Conservation (phyloP, 2,329 filamentous ascomycete species). For the Aspergillus puulaauensis region DNA sequence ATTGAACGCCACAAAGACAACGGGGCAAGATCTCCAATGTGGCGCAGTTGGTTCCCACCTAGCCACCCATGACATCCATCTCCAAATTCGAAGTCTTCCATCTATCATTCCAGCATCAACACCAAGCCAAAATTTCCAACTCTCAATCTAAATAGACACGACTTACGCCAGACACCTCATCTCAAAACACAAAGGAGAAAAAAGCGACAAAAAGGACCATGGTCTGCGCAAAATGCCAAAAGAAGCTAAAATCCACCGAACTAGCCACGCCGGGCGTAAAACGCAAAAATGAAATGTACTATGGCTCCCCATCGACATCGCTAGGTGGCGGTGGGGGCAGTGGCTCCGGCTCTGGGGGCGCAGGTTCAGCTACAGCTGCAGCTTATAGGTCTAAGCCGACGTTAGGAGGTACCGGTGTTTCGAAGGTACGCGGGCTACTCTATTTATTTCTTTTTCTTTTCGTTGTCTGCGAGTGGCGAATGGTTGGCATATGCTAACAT, state of each 20-base stretch:
- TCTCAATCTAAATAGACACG: not conserved
- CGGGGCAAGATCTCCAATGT: not conserved
- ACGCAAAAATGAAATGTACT: slow-evolving; percentile 67
- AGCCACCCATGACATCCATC: not conserved
- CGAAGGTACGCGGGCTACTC: slow-evolving; percentile 49
- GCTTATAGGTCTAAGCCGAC: slow-evolving; percentile 44
- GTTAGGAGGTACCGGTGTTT: slow-evolving; percentile 57
- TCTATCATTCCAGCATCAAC: not conserved
- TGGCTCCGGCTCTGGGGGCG: not conserved
- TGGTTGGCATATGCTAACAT: not conserved
- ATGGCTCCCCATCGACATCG: slow-evolving; percentile 54
- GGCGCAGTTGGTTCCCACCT: not conserved
- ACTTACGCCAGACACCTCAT: not conserved
- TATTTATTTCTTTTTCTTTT: too few relatives aligned
- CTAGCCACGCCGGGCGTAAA: slow-evolving; percentile 66
- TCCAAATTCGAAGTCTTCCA: not conserved
- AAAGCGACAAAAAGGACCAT: slow-evolving; percentile 38
- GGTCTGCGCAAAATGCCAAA: slow-evolving; percentile 66
- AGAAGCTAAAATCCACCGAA: slow-evolving; percentile 58
- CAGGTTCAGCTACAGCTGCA: not conserved
- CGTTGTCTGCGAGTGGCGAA: too few relatives aligned
- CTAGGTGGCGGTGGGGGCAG: slow-evolving; percentile 32
- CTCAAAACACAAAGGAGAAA: not conserved
- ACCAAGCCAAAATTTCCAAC: not conserved
- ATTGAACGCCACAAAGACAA: not conserved